A percentile compares a stretch with the other conserved stretches of the same genome.
These are phyloP conservation scores for Paraconiothyrium brasiliense DNA, from an alignment of 2,329 filamentous ascomycete genomes.

Conservation along the genomic window DNA sequence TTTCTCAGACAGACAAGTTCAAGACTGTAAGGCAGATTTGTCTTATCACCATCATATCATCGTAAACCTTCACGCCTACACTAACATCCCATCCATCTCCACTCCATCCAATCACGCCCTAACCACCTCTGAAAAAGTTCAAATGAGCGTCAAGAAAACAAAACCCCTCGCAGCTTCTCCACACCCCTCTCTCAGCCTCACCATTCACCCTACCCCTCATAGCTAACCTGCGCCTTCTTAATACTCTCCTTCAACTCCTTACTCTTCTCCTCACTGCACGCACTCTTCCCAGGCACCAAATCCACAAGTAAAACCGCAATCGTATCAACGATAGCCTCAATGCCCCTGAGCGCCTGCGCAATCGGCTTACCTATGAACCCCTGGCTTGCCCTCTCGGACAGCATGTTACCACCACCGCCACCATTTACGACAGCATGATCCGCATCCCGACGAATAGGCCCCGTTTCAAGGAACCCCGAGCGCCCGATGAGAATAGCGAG, in stretches of 20 bases:
- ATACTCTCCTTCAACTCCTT: conserved; percentile 16
- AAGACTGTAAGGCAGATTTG: too few relatives aligned
- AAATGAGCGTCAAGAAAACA: too few relatives aligned
- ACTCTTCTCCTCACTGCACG: conserved; percentile 21
- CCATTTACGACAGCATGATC: too few relatives aligned
- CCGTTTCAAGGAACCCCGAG: conserved; percentile 11
- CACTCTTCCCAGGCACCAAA: conserved; percentile 17
- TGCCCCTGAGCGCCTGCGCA: conserved; percentile 19
- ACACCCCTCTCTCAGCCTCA: too few relatives aligned
- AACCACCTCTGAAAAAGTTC: too few relatives aligned
- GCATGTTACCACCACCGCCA: background rate
- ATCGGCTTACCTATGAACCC: conserved; percentile 14
- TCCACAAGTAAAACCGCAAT: conserved; percentile 17
- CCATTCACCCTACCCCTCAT: background rate
- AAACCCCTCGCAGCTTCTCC: too few relatives aligned
- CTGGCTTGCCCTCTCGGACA: background rate
- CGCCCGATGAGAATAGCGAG: conserved; percentile 24
- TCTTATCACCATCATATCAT: too few relatives aligned
- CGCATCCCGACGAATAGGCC: conserved; percentile 1
- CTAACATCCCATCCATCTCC: too few relatives aligned
- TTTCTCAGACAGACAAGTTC: too few relatives aligned
- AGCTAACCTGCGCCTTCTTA: conserved; percentile 12
- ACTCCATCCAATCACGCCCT: too few relatives aligned
- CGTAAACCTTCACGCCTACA: too few relatives aligned
- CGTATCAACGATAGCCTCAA: conserved; percentile 19